These are phyloP conservation scores for Vitis riparia DNA, from an alignment of 164 flowering plant genomes.

Conservation along the genomic window DNA sequence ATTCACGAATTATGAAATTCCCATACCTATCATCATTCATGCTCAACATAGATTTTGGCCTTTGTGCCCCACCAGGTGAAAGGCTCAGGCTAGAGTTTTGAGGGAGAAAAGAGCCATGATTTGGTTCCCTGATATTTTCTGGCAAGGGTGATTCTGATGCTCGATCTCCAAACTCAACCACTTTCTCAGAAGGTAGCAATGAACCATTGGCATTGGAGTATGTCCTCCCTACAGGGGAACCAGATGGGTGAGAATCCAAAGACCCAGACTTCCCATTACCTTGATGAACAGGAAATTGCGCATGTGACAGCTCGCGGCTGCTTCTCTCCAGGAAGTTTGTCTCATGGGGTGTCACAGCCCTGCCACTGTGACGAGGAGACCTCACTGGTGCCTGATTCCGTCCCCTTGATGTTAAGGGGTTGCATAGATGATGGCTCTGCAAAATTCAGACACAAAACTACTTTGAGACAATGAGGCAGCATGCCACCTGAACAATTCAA, in stretches of 20 bases:
- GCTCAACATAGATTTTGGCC: conserved; percentile 19
- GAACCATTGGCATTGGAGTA: conserved; percentile 29
- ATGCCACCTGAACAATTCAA: conserved; percentile 8
- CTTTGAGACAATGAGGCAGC: conserved; percentile 4
- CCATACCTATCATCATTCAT: conserved; percentile 44
- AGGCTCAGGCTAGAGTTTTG: conserved; percentile 10
- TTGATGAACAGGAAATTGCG: conserved; percentile 5
- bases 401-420: conserved; percentile 41
- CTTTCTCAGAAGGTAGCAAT: conserved; percentile 23
- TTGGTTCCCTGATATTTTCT: conserved; percentile 23
- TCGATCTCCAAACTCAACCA: conserved; percentile 29
- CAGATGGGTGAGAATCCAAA: conserved; percentile 10
- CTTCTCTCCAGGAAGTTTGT: conserved; percentile 33
- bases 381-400: conserved; percentile 38
- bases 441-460: conserved; percentile 19
- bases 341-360: conserved; percentile 19
- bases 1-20: background rate
- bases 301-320: conserved; percentile 17
- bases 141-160: conserved; percentile 15
- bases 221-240: conserved; percentile 21
- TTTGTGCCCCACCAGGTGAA: conserved; percentile 10
- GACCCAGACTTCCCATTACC: conserved; percentile 9
- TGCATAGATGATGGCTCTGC: conserved; percentile 68
- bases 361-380: conserved; percentile 51
- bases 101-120: conserved; percentile 2